Evolutionary conservation across 2,329 filamentous ascomycete genomes (phyloP).

Genomic region (Neocatenulostroma microsporum): DNA sequence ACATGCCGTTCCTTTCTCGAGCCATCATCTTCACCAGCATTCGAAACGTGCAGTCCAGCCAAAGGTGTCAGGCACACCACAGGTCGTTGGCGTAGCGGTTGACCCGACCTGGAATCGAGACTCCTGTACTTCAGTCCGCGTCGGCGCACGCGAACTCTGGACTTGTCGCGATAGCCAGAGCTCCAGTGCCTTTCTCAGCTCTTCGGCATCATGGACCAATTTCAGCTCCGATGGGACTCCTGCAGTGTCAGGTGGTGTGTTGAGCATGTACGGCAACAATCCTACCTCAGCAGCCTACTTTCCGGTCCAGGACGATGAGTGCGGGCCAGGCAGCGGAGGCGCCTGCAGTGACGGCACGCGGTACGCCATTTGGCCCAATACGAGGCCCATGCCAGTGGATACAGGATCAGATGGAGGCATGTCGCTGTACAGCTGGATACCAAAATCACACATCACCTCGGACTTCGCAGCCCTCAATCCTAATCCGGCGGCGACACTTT

Average conservation of each 20-base stretch:
- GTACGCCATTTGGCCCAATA: slow-evolving; percentile 18
- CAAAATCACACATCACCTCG: slow-evolving; percentile 8
- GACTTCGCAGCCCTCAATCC: slow-evolving; percentile 11
- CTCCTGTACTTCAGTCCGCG: slow-evolving; percentile 17
- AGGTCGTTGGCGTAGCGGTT: slow-evolving; percentile 2
- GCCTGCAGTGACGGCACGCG: slow-evolving; percentile 16
- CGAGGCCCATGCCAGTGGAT: slow-evolving; percentile 14
- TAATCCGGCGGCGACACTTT: slow-evolving; percentile 13
- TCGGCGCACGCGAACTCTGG: slow-evolving; percentile 17
- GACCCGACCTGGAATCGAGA: slow-evolving; percentile 18
- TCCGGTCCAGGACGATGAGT: slow-evolving; percentile 14
- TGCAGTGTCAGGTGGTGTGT: slow-evolving; percentile 10
- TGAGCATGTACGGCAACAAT: slow-evolving; percentile 15
- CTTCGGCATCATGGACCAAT: slow-evolving; percentile 18
- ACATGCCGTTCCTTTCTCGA: background rate
- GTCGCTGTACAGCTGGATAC: slow-evolving; percentile 18
- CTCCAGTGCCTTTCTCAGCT: slow-evolving; percentile 14
- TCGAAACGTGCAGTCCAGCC: background rate
- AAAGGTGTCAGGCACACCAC: slow-evolving; percentile 3
- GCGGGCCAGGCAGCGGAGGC: too few species aligned
- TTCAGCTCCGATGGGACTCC: slow-evolving; percentile 13
- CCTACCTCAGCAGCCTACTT: slow-evolving; percentile 12
- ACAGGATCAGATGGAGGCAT: slow-evolving; percentile 7
- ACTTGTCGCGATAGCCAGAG: slow-evolving; percentile 20
- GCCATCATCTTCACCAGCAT: background rate